Base-by-base conservation (phyloP, 257 asterid genomes). In the Primulina eburnea region DNA sequence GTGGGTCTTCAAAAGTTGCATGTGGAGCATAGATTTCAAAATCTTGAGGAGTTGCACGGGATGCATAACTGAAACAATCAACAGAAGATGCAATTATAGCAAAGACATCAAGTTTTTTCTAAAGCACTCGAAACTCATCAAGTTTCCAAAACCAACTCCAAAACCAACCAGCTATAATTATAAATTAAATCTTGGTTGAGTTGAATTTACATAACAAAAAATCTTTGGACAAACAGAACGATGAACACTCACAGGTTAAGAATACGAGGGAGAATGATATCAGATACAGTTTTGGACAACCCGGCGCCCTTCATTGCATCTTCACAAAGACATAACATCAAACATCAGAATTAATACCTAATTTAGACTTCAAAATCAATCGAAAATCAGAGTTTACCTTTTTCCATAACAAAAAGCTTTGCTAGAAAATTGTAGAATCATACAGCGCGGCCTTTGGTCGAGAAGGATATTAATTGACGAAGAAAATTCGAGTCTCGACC, bases 1-100 rank as follows among this genome's bases (percentile, higher is more conserved):
- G 92, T 5, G 97, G 98, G 71, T 92, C 98, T 81, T 89, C 97
- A 64, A 92, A 92, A 69, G 87, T 88, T 65, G 98, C 98, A 70
- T 82, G 57, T 12, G 87, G 84, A 12, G 90, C 89, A 73, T 92
- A 90, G 18, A 92, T 92, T 68, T 92, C 96, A 68, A 88, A 92
- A 80, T 92, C 97, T 77, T 72, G 70, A 58, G 91, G 75, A 4
- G 83, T 82, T 65, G 90, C 96, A 38, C 79, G 79, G 1, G 96
- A 85, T 60, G 82, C 95, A 77, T 92, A 92, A 52, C 98, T 92
- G 90, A 73, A 72, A 79, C n/a, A 21, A 61, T 43, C 24, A 28
- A 28, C 30, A 28, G 30, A 28, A 28, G 30, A 28, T 28, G 4
- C 30, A n/a, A n/a, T 28, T 28, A 1, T 28, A 28, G 0, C 3